Base-by-base conservation (phyloP, 2,329 filamentous ascomycete species). In the Whalleya microplaca region DNA sequence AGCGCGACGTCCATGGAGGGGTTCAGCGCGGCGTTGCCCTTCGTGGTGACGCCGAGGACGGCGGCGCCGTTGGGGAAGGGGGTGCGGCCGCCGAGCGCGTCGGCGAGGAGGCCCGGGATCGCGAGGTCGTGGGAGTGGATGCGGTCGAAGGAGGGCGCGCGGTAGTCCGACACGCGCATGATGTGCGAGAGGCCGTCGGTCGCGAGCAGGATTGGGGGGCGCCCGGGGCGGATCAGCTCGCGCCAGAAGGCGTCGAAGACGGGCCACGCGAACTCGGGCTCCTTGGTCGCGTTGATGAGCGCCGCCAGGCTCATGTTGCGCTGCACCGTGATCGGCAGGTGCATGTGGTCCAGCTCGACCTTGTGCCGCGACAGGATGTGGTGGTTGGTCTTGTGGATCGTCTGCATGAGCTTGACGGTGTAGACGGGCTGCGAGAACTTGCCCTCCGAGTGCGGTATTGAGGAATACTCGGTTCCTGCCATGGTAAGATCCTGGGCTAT, bases 51-150 rank as follows among this genome's bases (percentile, higher is more conserved):
- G 56, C 85, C 93, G 40, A 97, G 75, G 53, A 96, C 75, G 57
- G 90, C 84, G 56, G 92, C 93, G 61, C 94, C 94, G 71, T 94
- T 94, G 49, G 80, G 76, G 45, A 88, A 78, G 19, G 66, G 64
- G 29, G 73, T 75, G 70, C 74, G 76, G 55, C 89, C 88, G 23
- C 83, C 83, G 23, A 98, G 81, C 54, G 89, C 83, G 49, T 89
- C 85, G 58, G 89, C 74, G 73, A 96, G 96, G 64, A 90, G 83
- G 53, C 86, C 80, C 20, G 97, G 80, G 21, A 84, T 80, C 27
- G n/a, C n/a, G n/a, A 99, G 82, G 68, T 98, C 90, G 75, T 96
- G 91, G 23, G 92, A 83, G 78, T 99, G 95, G 61, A 99, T 89
- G 14, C 80, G 80, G 60, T 91, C 83, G 66, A 85, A 89, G 21